Evolutionary conservation across 331 rosid species (phyloP).

Genomic region (Cydonia oblonga): DNA sequence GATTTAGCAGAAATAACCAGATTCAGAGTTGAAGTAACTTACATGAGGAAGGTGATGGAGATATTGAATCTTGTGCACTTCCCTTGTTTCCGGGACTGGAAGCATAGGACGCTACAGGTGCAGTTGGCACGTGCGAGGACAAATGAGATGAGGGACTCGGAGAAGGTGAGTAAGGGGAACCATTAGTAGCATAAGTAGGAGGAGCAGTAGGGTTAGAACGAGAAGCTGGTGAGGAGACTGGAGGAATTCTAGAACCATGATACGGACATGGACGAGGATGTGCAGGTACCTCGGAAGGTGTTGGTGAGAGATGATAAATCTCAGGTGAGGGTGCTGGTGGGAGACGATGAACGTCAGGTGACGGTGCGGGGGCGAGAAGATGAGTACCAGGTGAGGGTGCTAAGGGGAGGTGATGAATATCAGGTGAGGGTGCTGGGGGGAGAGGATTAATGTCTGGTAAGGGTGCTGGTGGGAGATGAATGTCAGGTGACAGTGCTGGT

Average conservation of each 20-base stretch:
- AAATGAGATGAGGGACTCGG: conserved; percentile 20
- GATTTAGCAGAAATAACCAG: neutral
- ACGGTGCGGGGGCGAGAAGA: conserved; percentile 18
- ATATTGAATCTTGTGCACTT: conserved; percentile 21
- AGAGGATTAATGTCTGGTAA: conserved; percentile 14
- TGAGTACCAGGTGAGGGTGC: neutral
- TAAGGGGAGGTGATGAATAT: neutral
- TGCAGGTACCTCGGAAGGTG: conserved; percentile 28
- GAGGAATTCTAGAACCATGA: conserved; percentile 16
- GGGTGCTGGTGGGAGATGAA: conserved; percentile 20
- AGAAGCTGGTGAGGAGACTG: conserved; percentile 31
- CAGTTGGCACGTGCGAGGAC: conserved; percentile 33
- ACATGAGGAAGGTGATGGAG: conserved; percentile 38
- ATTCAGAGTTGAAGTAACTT: conserved; percentile 24
- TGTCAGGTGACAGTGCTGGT: conserved; percentile 26
- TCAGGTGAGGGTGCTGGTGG: conserved; percentile 29
- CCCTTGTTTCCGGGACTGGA: conserved; percentile 27
- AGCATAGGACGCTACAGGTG: conserved; percentile 21
- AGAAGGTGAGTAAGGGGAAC: conserved; percentile 28
- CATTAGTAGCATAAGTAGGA: conserved; percentile 22
- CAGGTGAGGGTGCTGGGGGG: neutral
- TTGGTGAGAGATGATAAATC: conserved; percentile 26
- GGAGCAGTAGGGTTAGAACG: conserved; percentile 25
- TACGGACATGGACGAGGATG: conserved; percentile 47
- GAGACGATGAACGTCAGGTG: conserved; percentile 19